These are phyloP conservation scores for Pestalotiopsis sp. DNA, from an alignment of 2,329 filamentous ascomycete species.

Conservation along the genomic window DNA sequence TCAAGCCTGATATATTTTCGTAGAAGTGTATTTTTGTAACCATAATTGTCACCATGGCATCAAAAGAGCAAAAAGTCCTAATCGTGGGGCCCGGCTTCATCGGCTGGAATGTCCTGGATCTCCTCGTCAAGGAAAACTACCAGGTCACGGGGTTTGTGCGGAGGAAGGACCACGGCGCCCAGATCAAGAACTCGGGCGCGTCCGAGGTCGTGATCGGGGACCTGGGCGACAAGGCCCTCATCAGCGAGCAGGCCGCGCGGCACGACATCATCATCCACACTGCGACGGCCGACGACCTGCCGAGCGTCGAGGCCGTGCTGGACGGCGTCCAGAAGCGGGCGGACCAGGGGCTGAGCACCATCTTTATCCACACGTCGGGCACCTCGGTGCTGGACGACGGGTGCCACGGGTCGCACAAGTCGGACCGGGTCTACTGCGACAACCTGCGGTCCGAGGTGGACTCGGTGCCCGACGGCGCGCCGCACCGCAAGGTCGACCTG, in stretches of 20 bases:
- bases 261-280: constrained; percentile 48
- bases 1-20: neutral
- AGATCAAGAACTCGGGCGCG: constrained; percentile 36
- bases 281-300: constrained; percentile 48
- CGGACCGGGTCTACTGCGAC: constrained; percentile 43
- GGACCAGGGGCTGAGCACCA: constrained; percentile 34
- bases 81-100: constrained; percentile 48
- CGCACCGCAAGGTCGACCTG: constrained; percentile 46
- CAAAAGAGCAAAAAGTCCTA: constrained; percentile 32
- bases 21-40: neutral
- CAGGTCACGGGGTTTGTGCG: constrained; percentile 41
- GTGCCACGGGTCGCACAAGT: constrained; percentile 31
- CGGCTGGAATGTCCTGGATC: constrained; percentile 45
- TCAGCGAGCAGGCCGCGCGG: constrained; percentile 34
- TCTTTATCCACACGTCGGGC: constrained; percentile 51
- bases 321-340: constrained; percentile 41
- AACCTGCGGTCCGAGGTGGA: constrained; percentile 39
- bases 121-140: constrained; percentile 41
- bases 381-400: constrained; percentile 40
- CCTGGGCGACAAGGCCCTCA: constrained; percentile 38
- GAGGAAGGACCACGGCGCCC: constrained; percentile 34
- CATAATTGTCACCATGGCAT: neutral
- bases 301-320: constrained; percentile 43
- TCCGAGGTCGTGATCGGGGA: constrained; percentile 37
- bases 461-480: constrained; percentile 38